Evolutionary conservation across 257 asterid genomes (phyloP).

Genomic region (Capsicum baccatum): DNA sequence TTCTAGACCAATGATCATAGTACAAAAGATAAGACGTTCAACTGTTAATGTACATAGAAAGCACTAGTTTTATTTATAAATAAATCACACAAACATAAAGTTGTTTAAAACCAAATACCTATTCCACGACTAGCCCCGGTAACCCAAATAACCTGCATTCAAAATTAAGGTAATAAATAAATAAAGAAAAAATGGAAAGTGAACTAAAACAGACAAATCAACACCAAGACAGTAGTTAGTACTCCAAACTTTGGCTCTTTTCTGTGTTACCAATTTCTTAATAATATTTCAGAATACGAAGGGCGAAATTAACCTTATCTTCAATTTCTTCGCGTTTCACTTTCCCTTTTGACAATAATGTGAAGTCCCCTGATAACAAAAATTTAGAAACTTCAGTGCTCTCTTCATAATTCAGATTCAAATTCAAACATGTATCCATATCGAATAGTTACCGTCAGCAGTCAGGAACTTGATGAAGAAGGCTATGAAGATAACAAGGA

Average conservation of each 20-base stretch:
- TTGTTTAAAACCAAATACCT: conserved; percentile 46
- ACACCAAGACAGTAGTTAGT: not conserved
- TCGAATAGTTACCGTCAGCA: conserved; percentile 72
- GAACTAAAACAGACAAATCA: not conserved
- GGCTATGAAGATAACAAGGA: conserved; percentile 38
- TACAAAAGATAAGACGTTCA: conserved; percentile 11
- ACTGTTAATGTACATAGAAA: not conserved
- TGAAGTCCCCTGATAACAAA: conserved; percentile 70
- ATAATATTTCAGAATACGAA: not conserved
- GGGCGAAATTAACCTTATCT: conserved; percentile 61
- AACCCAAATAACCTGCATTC: conserved; percentile 86
- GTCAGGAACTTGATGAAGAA: conserved; percentile 59
- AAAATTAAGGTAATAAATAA: not conserved
- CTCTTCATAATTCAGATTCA: not conserved
- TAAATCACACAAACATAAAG: too few relatives aligned
- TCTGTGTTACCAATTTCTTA: not conserved
- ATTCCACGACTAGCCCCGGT: conserved; percentile 99
- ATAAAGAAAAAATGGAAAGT: not conserved
- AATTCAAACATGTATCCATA: conserved; percentile 19
- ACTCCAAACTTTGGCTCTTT: not conserved
- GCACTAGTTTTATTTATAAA: not conserved
- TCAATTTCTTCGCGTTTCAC: conserved; percentile 85
- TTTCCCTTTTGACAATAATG: conserved; percentile 67
- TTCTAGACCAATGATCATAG: not conserved
- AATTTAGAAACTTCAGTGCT: not conserved